Percentiles rank a stretch among this genome's conserved stretches.
These are phyloP conservation scores for Russula sp. DNA, from an alignment of 768 basidiomycete genomes.

Conservation along the genomic window DNA sequence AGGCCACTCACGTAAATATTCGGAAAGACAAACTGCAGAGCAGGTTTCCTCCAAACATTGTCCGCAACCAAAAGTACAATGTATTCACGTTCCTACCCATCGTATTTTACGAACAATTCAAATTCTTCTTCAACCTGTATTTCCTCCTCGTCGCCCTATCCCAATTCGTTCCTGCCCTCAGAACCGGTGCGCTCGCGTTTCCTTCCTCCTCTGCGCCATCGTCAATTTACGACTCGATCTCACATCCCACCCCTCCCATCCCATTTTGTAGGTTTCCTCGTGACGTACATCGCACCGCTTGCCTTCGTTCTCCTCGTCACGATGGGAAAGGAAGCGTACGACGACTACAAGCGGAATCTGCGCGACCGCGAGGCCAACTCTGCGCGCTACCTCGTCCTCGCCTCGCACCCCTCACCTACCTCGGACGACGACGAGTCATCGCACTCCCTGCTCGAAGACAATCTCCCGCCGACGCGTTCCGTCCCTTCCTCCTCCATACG, in stretches of 20 bases:
- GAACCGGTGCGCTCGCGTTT: conserved; percentile 62
- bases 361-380: conserved; percentile 96
- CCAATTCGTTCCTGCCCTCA: conserved; percentile 92
- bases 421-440: conserved; percentile 25
- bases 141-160: conserved; percentile 95
- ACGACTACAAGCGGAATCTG: conserved; percentile 91
- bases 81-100: conserved; percentile 93
- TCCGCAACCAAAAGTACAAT: conserved; percentile 98
- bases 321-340: conserved; percentile 98
- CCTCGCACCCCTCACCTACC: conserved; percentile 35
- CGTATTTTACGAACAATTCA: conserved; percentile 98
- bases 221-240: background rate
- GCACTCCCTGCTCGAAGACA: conserved; percentile 14
- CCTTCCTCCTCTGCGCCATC: too few relatives aligned
- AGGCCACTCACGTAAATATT: background rate
- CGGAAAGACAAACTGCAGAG: conserved; percentile 59
- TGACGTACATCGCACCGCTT: conserved; percentile 92
- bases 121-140: conserved; percentile 99
- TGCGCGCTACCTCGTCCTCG: conserved; percentile 79
- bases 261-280: conserved; percentile 67
- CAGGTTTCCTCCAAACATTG: conserved; percentile 78
- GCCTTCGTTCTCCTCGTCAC: conserved; percentile 93
- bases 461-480: conserved; percentile 41
- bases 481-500: conserved; percentile 83
- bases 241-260: background rate